Base-by-base conservation (phyloP, 805 yeast genomes). In the Candida gorgasii region DNA sequence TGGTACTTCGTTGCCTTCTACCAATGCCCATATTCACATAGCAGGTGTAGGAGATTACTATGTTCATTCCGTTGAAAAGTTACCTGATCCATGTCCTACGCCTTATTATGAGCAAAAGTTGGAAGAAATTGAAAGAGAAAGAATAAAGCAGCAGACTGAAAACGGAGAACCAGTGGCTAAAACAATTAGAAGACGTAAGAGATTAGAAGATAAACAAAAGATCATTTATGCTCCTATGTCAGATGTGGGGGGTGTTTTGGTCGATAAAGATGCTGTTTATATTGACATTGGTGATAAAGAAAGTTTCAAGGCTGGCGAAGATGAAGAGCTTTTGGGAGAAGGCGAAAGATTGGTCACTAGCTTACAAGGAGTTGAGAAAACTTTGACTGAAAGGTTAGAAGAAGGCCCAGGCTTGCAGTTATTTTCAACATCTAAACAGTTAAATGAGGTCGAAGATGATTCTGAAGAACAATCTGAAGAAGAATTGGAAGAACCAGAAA, bases 41-140 rank as follows among this genome's bases (percentile, higher is more conserved):
- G 95, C 98, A 1, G 99, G 99, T 53, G 85, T 89, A 3, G 99
- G 99, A 45, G 99, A 93, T 59, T 79, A 82, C 52, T 72, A 82
- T 1, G 84, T 89, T 8, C 72, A 82, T 12, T 76, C 80, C 9
- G 82, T 89, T 14, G 98, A 93, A 63, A 86, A 88, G 54, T 72
- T 93, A 41, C 97, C 98, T 2, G 99, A 93, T 70, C 99, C 99
- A 14, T 95, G 99, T 61, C 99, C 99, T 22, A 92, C 99, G 0
- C 99, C 99, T 2, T 86, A 79, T 56, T 89, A 75, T 52, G 95
- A 89, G 61, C 95, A 89, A 61, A 84, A 78, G 54, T 68, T 89
- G 28, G 96, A 87, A 49, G 97, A 89, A 29, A 59, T 76, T 29
- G 93, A 86, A 65, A 72, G 92, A 56, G 95, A 87, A 57, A 78